Base-by-base conservation (phyloP, 345 rosid species). In the Hypericum androsaemum region DNA sequence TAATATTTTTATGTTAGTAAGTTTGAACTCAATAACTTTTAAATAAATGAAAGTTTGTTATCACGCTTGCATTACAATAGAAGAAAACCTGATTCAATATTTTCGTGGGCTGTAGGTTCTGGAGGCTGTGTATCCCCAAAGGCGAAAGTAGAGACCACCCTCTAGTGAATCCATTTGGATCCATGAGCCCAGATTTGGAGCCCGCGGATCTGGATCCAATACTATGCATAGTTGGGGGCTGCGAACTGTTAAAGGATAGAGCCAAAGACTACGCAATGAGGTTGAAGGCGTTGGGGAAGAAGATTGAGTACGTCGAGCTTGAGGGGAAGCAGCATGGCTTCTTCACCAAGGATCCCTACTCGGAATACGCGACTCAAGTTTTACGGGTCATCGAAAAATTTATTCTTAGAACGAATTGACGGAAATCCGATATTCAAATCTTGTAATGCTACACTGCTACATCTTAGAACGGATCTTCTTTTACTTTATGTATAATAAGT, bases 101-200 rank as follows among this genome's bases (percentile, higher is more conserved):
- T 1, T 22, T 22, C 2, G 32, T 22, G 32, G 32, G 32, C 32
- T 4, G 32, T 22, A 77, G 83, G 79, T 79, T 67, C 43, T 82
- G 85, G 89, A 75, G 89, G 48, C 40, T 79, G 5, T 82, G 80
- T 0, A 54, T 77, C 41, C 83, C 83, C 7, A 5, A 37, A 0
- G 81, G 89, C 46, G 89, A 75, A 1, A 73, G 82, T 10, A 72
- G 63, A 1, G 85, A 77, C 61, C 76, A 77, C 53, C 85, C 83
- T 0, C 35, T 77, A 5, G 69, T 82, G 66, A 82, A 82, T 63
- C 89, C 89, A 46, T 79, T 74, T 37, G 83, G 81, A 10, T 76
- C 79, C 7, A 6, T 22, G 0, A 79, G 85, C 65, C 38, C 7
- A 8, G 64, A 50, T 54, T 74, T 77, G 1, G 70, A 71, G 51